Evolutionary conservation across 1,284 basidiomycete species (phyloP).

Genomic region (Pseudozyma pruni): DNA sequence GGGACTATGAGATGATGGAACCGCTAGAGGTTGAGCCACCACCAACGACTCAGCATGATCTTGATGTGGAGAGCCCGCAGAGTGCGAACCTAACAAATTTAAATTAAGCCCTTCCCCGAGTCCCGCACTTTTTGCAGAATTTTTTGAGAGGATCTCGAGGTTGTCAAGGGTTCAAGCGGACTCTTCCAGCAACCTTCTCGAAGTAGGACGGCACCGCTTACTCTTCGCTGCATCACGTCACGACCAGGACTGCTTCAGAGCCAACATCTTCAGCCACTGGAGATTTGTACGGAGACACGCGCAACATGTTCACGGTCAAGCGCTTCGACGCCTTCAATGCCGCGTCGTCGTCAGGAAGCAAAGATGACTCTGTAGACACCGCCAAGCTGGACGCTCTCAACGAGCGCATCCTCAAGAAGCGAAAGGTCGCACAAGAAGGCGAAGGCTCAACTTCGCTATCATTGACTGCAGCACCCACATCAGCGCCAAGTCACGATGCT

Average conservation of each 20-base stretch:
- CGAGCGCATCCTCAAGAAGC: conserved; percentile 45
- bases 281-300: no score
- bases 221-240: no score
- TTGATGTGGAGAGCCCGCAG: conserved; percentile 9
- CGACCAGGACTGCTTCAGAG: no score
- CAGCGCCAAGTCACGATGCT: not conserved
- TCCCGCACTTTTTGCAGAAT: conserved; percentile 3
- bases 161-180: conserved; percentile 11
- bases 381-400: conserved; percentile 55
- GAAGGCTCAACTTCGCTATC: conserved; percentile 3
- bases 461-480: not conserved
- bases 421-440: conserved; percentile 22
- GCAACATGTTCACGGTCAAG: conserved; percentile 52
- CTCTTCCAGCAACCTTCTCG: no score
- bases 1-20: not conserved
- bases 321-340: conserved; percentile 47
- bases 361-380: conserved; percentile 10
- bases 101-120: conserved; percentile 4
- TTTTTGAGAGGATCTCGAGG: conserved; percentile 6
- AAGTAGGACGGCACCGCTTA: no score
- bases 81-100: not conserved
- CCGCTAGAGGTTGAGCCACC: conserved; percentile 1
- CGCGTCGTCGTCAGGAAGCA: conserved; percentile 3
- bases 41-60: not conserved
- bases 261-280: no score